phyloP scores from a whole-genome alignment of 2,329 filamentous ascomycete species.

The Alternaria ventricosa region DNA sequence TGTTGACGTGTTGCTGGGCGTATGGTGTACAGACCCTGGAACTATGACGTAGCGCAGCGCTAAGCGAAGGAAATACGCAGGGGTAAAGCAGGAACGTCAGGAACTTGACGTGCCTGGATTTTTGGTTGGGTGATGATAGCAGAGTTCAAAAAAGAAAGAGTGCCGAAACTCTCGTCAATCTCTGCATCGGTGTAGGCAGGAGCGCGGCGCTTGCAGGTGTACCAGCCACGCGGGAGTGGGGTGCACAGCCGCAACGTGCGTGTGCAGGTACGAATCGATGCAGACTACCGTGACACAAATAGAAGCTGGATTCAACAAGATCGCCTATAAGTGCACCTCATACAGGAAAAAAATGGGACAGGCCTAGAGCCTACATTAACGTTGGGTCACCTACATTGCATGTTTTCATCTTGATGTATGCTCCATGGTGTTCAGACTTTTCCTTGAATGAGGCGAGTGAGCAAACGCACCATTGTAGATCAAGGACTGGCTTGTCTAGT shows the following conservation, averaged over 20 bases:
- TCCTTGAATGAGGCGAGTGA: neutral
- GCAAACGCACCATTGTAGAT: neutral
- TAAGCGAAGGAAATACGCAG: constrained; percentile 21
- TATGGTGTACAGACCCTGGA: constrained; percentile 17
- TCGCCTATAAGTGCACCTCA: neutral
- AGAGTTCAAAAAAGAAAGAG: neutral
- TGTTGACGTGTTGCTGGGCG: constrained; percentile 29
- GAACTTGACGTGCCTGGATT: neutral
- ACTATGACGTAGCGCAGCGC: constrained; percentile 19
- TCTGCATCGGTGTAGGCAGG: neutral
- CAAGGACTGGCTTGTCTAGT: constrained; percentile 13
- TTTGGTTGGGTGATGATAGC: neutral
- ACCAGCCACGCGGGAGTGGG: constrained; percentile 5
- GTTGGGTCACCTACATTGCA: neutral
- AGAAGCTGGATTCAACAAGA: neutral
- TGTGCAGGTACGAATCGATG: constrained; percentile 1
- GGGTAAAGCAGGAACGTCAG: constrained; percentile 20
- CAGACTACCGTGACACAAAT: neutral
- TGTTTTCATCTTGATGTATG: neutral
- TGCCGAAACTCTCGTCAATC: neutral
- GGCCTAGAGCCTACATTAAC: neutral
- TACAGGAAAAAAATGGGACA: neutral
- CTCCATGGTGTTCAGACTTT: neutral
- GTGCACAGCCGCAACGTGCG: constrained; percentile 10
- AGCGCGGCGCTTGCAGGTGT: neutral